Base-by-base conservation (phyloP, 768 basidiomycete species). In the Termitomyces sp. region DNA sequence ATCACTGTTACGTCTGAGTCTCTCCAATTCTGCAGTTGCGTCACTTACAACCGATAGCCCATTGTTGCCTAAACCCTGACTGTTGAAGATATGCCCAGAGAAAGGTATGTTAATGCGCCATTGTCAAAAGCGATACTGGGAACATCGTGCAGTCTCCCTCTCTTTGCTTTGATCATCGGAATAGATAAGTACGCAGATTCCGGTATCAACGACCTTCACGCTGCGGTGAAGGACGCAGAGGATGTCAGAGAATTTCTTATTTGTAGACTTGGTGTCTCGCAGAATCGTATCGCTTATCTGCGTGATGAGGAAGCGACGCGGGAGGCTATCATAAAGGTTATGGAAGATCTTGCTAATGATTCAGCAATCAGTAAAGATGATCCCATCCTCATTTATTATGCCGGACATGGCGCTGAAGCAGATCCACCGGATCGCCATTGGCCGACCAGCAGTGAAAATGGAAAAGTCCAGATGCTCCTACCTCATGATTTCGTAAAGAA, bases 321-420 rank as follows among this genome's bases (percentile, higher is more conserved):
- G 5, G 12, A 31, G 13, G 29, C 22, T 6, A 54, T 54, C 15
- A n/a, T 54, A 20, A n/a, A 12, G 7, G 55, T 34, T 9, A 54
- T 61, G 46, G 22, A n/a, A 3, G 16, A 15, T 0, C 45, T 61
- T 20, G 47, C 39, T 2, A 4, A 24, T 20, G 57, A 39, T 39
- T 49, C 37, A 39, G 34, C 5, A 29, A 61, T 61, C 20, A 16
- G 12, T n/a, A 37, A 47, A 29, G 31, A 50, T 20, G 55, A 54
- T 50, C 52, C 60, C 18, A 58, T 61, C 15, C 51, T 61, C 13
- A 58, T 61, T 26, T 61, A 58, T 36, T 61, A 54, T 36, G 57
- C 60, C 16, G 60, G 57, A 34, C 60, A 54, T 48, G 52, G 57
- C 2, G n/a, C 28, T 29, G 36, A 56, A 15, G 16, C 31, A 39